Evolutionary conservation across 352 stramenopile species (phyloP), one percentile per base, ranked within the genome.

Genomic region (Thraustotheca clavata): DNA sequence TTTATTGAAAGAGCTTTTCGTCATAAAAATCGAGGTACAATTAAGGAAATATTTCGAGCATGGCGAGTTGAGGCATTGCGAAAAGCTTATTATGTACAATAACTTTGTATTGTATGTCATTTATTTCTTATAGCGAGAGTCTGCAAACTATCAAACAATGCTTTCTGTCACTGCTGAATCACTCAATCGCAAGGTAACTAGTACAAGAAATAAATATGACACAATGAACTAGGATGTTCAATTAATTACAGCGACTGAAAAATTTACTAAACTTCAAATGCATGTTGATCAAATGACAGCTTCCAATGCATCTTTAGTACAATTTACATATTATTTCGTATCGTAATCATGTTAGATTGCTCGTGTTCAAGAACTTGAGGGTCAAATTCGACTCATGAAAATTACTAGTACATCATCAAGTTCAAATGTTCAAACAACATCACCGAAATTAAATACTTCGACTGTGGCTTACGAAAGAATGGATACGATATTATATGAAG

Each of bases 241-340:
- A 54, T 80, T 92, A 40, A 73, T 73, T 0, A 77, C 88, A 26
- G 71, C 75, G 11, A 76, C 88, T 49, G 74, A 71, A 18, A 89
- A 88, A 52, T 75, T 87, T 14, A 73, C 72, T 27, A 86, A 80
- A 39, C 88, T 92, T 75, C 71, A 77, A 22, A 77, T 77, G 31
- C 88, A 90, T 35, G 87, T 90, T 55, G 83, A 92, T 62, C 84
- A 79, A 41, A 73, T 92, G 31, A 90, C 79, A 1, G 78, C 86
- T 54, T 85, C 80, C 4, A 92, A 92, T 59, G 76, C 74, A 27
- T 78, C 88, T 29, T 65, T 90, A 11, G 72, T 86, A 52, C 43
- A 24, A 18, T 31, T 35, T 14, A 29, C 43, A 24, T n/a, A 47
- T 24, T 4, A 2, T n/a, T 4, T 47, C n/a, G 24, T 11, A 3